Base-by-base conservation (phyloP, 192 early-diverging fungal species). In the Linnemannia elongata region DNA sequence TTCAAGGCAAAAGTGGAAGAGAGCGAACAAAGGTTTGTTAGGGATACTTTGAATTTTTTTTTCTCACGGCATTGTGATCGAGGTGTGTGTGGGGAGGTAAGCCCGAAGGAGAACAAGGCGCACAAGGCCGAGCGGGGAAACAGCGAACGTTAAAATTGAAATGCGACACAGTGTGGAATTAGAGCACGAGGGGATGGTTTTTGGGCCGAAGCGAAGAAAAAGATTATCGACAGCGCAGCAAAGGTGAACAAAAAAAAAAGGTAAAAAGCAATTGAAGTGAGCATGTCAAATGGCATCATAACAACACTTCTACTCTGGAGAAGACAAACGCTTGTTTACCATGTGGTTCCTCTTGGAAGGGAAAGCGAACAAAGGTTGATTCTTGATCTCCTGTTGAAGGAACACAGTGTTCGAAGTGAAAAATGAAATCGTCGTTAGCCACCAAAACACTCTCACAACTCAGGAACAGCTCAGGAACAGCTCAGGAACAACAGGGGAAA, bases 271-370 rank as follows among this genome's bases (percentile, higher is more conserved):
- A 63, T 63, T 63, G 60, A 60, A 27, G 22, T 24, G 1, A 63
- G 15, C 60, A 33, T 66, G 60, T 66, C 60, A 66, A 35, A 66
- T 66, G 60, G 60, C 60, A 66, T 66, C 60, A 66, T 66, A 33
- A 15, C 0, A 33, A 30, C 0, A 15, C 60, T 35, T 13, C 27
- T 30, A n/a, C 22, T 49, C 71, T 49, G 15, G 63, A 75, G 15
- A 10, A 81, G 20, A 15, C 41, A 24, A n/a, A 17, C 15, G 6
- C 39, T 35, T 27, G 30, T 33, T 63, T 79, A 85, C 83, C 83
- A 85, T 85, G 52, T 85, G 77, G 47, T 41, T 77, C 41, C 5
- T 76, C 75, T 86, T 86, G 75, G 83, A 77, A 5, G 79, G 78
- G 24, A 86, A 86, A 0, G 76, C 49, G 38, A 81, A 73, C 12